Percentiles rank a stretch among this genome's conserved stretches.
phyloP scores from a whole-genome alignment of 352 stramenopile species.

The Phytophthora aleatoria region DNA sequence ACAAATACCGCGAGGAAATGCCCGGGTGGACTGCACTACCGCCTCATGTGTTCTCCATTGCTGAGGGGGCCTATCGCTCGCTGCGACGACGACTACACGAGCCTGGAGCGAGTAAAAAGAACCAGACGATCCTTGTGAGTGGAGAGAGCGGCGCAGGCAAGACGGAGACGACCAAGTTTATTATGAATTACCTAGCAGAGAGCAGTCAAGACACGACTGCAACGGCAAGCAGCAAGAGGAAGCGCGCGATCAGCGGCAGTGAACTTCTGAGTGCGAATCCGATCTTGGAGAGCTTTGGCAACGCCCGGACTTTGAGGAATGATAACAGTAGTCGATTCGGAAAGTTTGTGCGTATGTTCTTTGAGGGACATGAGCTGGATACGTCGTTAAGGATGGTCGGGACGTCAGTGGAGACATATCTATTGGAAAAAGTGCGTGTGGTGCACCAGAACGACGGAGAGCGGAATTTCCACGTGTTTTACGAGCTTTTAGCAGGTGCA shows the following conservation, averaged over 20 bases:
- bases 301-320: conserved; percentile 77
- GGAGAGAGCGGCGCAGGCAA: conserved; percentile 96
- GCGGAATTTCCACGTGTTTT: conserved; percentile 87
- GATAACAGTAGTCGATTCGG: conserved; percentile 88
- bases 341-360: conserved; percentile 91
- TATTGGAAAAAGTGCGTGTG: conserved; percentile 93
- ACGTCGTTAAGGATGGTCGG: conserved; percentile 62
- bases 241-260: conserved; percentile 48
- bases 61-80: conserved; percentile 71
- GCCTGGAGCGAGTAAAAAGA: conserved; percentile 61
- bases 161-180: conserved; percentile 95
- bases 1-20: conserved; percentile 42
- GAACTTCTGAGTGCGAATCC: conserved; percentile 82
- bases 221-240: conserved; percentile 18
- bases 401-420: conserved; percentile 86
- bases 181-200: conserved; percentile 73
- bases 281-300: conserved; percentile 89
- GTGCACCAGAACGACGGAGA: conserved; percentile 76
- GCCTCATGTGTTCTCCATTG: conserved; percentile 85
- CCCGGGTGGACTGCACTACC: conserved; percentile 39
- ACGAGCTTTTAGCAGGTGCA: conserved; percentile 69
- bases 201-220: conserved; percentile 15
- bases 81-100: conserved; percentile 47
- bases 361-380: conserved; percentile 44
- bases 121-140: conserved; percentile 96